These are phyloP conservation scores for Pythium rishiriense DNA, from an alignment of 352 stramenopile species.

Conservation along the genomic window DNA sequence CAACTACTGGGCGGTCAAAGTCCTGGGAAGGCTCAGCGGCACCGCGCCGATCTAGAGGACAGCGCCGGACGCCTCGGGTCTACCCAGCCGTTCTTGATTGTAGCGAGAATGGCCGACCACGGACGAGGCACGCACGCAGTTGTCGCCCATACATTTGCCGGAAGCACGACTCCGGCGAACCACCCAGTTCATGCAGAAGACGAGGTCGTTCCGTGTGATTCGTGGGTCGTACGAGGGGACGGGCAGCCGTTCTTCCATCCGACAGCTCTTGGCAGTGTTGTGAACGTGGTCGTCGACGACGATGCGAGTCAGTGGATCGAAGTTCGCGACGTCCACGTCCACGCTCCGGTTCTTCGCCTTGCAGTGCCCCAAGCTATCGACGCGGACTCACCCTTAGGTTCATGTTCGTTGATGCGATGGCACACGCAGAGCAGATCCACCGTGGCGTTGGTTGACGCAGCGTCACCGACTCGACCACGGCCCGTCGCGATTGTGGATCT, in stretches of 20 bases:
- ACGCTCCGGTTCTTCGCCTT: background rate
- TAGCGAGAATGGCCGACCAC: background rate
- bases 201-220: conserved; percentile 16
- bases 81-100: conserved; percentile 13
- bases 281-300: conserved; percentile 4
- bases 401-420: conserved; percentile 5
- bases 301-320: conserved; percentile 1
- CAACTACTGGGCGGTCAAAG: background rate
- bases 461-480: background rate
- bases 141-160: conserved; percentile 11
- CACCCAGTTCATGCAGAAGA: conserved; percentile 25
- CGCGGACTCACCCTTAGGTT: background rate
- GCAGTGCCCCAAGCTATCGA: background rate
- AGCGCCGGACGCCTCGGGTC: background rate
- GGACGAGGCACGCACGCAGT: background rate
- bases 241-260: conserved; percentile 21
- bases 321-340: conserved; percentile 18
- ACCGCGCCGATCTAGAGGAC: background rate
- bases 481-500: background rate
- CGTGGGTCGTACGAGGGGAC: conserved; percentile 6
- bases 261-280: background rate
- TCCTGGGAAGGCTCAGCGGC: background rate
- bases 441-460: background rate
- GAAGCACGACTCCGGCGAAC: background rate
- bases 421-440: background rate